Evolutionary conservation across 2,329 filamentous ascomycete species (phyloP), one percentile per base, ranked within the genome.

Genomic region (Emergomyces africanus): DNA sequence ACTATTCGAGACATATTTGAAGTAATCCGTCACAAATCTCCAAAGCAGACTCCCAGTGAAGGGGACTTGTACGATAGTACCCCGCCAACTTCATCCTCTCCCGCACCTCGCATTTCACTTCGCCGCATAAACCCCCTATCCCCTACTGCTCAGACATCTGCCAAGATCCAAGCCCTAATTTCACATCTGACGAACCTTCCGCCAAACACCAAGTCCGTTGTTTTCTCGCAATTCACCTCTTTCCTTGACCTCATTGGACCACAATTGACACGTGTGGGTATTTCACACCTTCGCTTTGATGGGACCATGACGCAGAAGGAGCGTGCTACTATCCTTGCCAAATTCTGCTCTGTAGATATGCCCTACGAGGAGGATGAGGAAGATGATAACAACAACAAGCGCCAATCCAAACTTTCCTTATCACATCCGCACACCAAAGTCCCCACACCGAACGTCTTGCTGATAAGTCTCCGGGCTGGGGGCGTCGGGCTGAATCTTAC

Each of bases 221-320:
- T 99, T 37, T 99, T 99, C 75, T 94, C 88, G 59, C 94, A 99
- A 72, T 99, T 99, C 72, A 99, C 94, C 0, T 95, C 91, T 0
- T 99, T 97, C 72, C 83, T 99, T 65, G 86, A 90, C 63, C 83
- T 99, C 14, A 95, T 99, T 63, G 87, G 90, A 64, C 88, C 90
- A 0, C 89, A 90, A 0, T 81, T 99, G 3, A 71, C 77, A 0
- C 81, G 83, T 48, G 83, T 85, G 15, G 85, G 87, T 44, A 88
- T 99, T 67, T 79, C 81, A 0, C 89, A 86, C 68, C 78, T 97
- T n/a, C 88, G 94, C 5, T 86, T 99, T 46, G 94, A 99, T 70
- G 94, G 94, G 3, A 85, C 86, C 20, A 92, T 97, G 84, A 78
- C 85, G 0, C 94, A 99, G 65, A 92, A 92, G 70, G 79, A 85